Evolutionary conservation across 2,329 filamentous ascomycete species (phyloP).

Genomic region (Scedosporium minutisporum): DNA sequence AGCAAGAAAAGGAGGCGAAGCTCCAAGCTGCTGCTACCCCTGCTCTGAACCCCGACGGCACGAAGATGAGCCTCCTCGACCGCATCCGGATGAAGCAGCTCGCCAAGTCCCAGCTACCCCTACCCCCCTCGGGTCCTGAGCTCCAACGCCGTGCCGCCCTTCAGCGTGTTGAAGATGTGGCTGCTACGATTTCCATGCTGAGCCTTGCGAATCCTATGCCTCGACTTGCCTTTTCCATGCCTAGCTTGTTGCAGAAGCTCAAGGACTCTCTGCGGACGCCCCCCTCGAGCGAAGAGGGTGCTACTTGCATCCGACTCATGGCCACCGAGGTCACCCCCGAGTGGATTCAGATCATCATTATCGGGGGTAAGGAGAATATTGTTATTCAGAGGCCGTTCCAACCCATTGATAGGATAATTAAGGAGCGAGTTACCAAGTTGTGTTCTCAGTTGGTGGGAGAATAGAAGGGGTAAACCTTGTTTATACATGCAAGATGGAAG

Average conservation of each 20-base stretch:
- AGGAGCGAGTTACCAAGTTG: constrained; percentile 19
- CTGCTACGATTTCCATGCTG: constrained; percentile 58
- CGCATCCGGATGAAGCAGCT: constrained; percentile 64
- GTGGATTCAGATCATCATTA: constrained; percentile 42
- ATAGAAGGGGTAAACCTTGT: neutral
- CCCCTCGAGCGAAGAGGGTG: constrained; percentile 42
- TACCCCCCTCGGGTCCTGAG: constrained; percentile 47
- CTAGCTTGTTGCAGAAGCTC: constrained; percentile 52
- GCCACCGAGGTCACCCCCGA: constrained; percentile 45
- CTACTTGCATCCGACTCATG: constrained; percentile 39
- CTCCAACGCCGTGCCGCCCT: constrained; percentile 55
- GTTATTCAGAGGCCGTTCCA: constrained; percentile 40
- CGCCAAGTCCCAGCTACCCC: constrained; percentile 44
- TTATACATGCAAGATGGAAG: neutral
- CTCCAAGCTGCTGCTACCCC: constrained; percentile 21
- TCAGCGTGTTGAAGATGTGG: constrained; percentile 58
- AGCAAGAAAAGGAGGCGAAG: constrained; percentile 31
- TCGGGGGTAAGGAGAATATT: constrained; percentile 46
- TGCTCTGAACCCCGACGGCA: constrained; percentile 30
- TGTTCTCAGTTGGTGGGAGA: neutral
- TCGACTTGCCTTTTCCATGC: constrained; percentile 56
- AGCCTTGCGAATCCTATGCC: constrained; percentile 38
- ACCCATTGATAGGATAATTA: constrained; percentile 26
- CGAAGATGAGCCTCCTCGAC: constrained; percentile 61
- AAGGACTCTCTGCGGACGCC: constrained; percentile 55